Conservation (phyloP, 768 basidiomycete species). For the Auricularia sp. region DNA sequence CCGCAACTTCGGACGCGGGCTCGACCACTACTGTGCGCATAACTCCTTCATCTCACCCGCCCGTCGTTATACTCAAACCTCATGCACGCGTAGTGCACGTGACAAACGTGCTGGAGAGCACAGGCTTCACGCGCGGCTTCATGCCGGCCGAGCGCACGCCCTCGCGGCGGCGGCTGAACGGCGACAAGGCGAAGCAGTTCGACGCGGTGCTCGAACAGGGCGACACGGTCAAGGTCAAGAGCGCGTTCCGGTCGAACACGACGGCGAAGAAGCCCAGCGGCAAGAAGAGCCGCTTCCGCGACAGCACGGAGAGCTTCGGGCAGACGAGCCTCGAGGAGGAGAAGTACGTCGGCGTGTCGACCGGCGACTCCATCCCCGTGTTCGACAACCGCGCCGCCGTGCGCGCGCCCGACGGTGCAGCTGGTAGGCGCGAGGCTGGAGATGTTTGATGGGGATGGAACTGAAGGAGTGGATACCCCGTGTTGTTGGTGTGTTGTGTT, state of each 20-base stretch:
- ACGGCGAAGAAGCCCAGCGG: not conserved
- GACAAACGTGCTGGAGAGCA: not conserved
- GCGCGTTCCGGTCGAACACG: not conserved
- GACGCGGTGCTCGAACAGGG: not conserved
- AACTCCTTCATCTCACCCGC: too few relatives aligned
- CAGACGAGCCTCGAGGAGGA: not conserved
- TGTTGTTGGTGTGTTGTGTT: too few relatives aligned
- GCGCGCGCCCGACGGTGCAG: not conserved
- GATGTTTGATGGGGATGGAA: not conserved
- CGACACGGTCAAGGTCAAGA: not conserved
- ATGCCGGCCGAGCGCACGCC: not conserved
- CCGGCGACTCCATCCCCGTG: not conserved
- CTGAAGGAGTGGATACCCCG: not conserved
- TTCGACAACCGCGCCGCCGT: not conserved
- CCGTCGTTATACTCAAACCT: too few relatives aligned
- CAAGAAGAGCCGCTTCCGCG: not conserved
- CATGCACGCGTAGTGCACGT: not conserved
- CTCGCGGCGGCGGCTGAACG: not conserved
- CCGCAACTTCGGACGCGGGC: slow-evolving; percentile 44
- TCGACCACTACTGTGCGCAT: slow-evolving; percentile 46
- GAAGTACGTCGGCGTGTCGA: not conserved
- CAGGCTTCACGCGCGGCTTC: not conserved
- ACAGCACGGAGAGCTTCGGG: not conserved
- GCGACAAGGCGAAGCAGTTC: not conserved
- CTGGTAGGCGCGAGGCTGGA: not conserved